These are phyloP conservation scores for Anthostomella pinea DNA, from an alignment of 2,329 filamentous ascomycete genomes.

Conservation along the genomic window DNA sequence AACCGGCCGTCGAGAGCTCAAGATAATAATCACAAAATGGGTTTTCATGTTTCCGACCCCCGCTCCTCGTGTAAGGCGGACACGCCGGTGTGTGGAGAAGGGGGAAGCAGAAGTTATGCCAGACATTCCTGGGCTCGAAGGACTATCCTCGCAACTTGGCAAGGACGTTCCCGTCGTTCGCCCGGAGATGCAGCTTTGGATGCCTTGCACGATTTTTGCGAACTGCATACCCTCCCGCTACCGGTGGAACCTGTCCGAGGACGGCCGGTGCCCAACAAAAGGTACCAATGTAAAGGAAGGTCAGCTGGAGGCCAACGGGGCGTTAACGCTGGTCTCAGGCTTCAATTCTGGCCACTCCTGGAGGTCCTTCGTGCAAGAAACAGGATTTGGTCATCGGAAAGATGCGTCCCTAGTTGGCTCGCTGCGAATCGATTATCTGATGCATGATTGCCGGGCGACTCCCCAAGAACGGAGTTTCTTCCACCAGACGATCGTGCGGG, in stretches of 20 bases:
- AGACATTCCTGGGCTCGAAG: conserved; percentile 7
- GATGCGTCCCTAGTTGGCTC: conserved; percentile 7
- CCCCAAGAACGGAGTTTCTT: neutral
- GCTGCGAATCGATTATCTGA: conserved; percentile 8
- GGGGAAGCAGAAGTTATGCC: conserved; percentile 3
- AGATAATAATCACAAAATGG: conserved; percentile 6
- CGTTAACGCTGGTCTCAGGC: conserved; percentile 8
- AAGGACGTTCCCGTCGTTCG: conserved; percentile 2
- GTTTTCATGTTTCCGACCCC: neutral
- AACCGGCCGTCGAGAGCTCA: too few species aligned
- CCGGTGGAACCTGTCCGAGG: neutral
- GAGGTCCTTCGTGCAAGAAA: conserved; percentile 7
- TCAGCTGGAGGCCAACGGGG: conserved; percentile 3
- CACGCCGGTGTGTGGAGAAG: conserved; percentile 5
- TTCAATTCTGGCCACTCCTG: conserved; percentile 6
- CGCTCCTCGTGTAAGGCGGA: conserved; percentile 2
- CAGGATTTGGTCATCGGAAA: conserved; percentile 14
- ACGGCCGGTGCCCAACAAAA: neutral
- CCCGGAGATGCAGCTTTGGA: conserved; percentile 4
- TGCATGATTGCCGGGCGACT: conserved; percentile 10
- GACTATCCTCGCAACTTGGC: neutral
- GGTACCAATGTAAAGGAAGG: conserved; percentile 2
- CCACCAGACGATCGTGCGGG: conserved; percentile 1
- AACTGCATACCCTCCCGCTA: conserved; percentile 1
- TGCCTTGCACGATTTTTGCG: conserved; percentile 2